Evolutionary conservation across 768 basidiomycete species (phyloP).

Genomic region (Suillus variegatus): DNA sequence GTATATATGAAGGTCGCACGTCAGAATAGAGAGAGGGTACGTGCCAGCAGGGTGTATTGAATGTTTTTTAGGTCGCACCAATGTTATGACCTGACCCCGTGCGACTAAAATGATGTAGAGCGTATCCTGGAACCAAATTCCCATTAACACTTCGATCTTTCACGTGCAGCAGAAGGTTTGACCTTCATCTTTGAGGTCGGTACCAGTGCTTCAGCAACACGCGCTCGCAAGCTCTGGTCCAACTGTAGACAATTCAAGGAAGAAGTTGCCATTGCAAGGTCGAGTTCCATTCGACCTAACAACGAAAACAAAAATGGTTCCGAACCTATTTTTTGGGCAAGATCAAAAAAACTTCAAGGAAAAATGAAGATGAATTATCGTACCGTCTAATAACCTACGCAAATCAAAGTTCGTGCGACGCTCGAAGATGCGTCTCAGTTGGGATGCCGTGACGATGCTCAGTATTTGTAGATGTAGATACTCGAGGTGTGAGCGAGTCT

Average conservation of each 20-base stretch:
- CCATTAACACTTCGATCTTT: conserved; percentile 3
- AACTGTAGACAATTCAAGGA: conserved; percentile 81
- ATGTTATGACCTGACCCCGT: conserved; percentile 74
- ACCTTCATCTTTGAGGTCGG: conserved; percentile 83
- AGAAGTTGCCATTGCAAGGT: conserved; percentile 80
- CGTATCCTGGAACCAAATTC: conserved; percentile 59
- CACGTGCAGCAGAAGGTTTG: neutral
- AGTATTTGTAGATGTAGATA: conserved; percentile 93
- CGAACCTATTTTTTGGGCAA: conserved; percentile 54
- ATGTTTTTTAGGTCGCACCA: conserved; percentile 89
- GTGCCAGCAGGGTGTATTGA: conserved; percentile 91
- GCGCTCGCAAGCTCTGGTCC: conserved; percentile 65
- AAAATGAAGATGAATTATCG: neutral
- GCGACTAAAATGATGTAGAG: conserved; percentile 90
- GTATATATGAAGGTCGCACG: neutral
- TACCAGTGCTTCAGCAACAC: conserved; percentile 78
- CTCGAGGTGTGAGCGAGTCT: conserved; percentile 93
- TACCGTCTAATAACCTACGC: conserved; percentile 69
- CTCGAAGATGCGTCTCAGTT: conserved; percentile 85
- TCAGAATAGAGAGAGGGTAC: conserved; percentile 15
- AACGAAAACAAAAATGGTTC: conserved; percentile 79
- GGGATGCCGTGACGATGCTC: conserved; percentile 83
- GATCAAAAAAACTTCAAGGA: conserved; percentile 5
- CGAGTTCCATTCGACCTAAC: conserved; percentile 68
- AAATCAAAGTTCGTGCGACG: conserved; percentile 91